Evolutionary conservation across 1,284 basidiomycete species (phyloP).

Genomic region (Melampsora americana): DNA sequence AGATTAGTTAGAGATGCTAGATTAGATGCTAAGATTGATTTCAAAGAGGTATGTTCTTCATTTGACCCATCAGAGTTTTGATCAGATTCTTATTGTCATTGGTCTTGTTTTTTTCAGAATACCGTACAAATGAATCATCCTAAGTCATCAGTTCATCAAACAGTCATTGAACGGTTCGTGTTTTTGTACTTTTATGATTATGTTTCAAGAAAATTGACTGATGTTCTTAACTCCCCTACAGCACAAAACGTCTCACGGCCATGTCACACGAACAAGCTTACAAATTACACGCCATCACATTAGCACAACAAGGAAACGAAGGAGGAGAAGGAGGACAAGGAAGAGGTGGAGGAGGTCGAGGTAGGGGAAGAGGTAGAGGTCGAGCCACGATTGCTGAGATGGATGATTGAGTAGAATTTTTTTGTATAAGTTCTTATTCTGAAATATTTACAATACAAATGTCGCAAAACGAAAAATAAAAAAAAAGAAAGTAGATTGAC

Average conservation of each 20-base stretch:
- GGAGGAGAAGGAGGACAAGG: constrained; percentile 5
- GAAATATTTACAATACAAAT: too few species aligned
- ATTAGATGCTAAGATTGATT: constrained; percentile 95
- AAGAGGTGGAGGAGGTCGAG: constrained; percentile 7
- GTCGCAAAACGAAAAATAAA: too few species aligned
- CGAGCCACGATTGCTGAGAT: constrained; percentile 36
- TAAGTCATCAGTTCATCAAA: constrained; percentile 83
- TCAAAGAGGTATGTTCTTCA: constrained; percentile 64
- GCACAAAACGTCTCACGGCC: constrained; percentile 36
- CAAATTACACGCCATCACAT: constrained; percentile 24
- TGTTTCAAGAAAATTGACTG: constrained; percentile 83
- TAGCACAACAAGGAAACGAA: constrained; percentile 31
- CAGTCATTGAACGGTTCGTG: constrained; percentile 91
- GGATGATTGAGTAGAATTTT: constrained; percentile 23
- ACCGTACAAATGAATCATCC: constrained; percentile 92
- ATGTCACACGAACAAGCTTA: constrained; percentile 41
- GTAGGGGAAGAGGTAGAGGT: constrained; percentile 22
- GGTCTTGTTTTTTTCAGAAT: constrained; percentile 60
- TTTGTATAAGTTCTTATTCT: too few species aligned
- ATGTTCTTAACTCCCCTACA: constrained; percentile 62
- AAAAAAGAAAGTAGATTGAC: too few species aligned
- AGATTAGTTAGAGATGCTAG: constrained; percentile 95
- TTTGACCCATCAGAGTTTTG: neutral
- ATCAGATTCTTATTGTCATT: neutral
- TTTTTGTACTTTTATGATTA: constrained; percentile 70